Evolutionary conservation across 495 filamentous ascomycete species (phyloP).

Genomic region (Aspergillus asperescens): DNA sequence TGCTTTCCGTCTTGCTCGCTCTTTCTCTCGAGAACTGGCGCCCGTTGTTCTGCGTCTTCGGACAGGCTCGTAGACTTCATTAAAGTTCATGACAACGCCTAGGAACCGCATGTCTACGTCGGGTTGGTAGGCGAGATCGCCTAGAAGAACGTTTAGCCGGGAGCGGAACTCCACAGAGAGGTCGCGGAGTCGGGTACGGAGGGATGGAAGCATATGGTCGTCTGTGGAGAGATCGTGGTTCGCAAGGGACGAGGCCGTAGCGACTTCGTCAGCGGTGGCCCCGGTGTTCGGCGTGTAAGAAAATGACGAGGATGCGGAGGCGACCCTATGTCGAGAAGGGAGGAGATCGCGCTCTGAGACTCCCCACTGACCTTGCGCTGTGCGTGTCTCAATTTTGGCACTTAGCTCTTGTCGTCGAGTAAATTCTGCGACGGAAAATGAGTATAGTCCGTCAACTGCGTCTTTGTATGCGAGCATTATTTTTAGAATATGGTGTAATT

Average conservation of each 20-base stretch:
- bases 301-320: constrained; percentile 18
- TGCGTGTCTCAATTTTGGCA: constrained; percentile 63
- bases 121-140: constrained; percentile 86
- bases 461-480: constrained; percentile 93
- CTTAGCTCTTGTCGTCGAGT: constrained; percentile 80
- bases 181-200: constrained; percentile 64
- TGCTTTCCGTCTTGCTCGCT: constrained; percentile 31
- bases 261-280: constrained; percentile 24
- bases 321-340: constrained; percentile 19
- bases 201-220: constrained; percentile 65
- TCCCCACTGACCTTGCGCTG: constrained; percentile 58
- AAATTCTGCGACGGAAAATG: constrained; percentile 89
- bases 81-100: constrained; percentile 97
- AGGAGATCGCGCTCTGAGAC: constrained; percentile 50
- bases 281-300: constrained; percentile 31
- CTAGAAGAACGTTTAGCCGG: constrained; percentile 72
- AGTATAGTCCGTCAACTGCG: constrained; percentile 89
- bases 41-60: constrained; percentile 46
- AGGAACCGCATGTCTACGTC: constrained; percentile 95
- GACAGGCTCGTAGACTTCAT: constrained; percentile 83
- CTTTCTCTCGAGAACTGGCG: constrained; percentile 31
- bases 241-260: constrained; percentile 30
- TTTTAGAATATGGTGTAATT: constrained; percentile 87
- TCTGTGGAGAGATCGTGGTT: constrained; percentile 40
- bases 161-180: constrained; percentile 69